Conservation (phyloP, 768 basidiomycete genomes). For the Suillus discolor region DNA sequence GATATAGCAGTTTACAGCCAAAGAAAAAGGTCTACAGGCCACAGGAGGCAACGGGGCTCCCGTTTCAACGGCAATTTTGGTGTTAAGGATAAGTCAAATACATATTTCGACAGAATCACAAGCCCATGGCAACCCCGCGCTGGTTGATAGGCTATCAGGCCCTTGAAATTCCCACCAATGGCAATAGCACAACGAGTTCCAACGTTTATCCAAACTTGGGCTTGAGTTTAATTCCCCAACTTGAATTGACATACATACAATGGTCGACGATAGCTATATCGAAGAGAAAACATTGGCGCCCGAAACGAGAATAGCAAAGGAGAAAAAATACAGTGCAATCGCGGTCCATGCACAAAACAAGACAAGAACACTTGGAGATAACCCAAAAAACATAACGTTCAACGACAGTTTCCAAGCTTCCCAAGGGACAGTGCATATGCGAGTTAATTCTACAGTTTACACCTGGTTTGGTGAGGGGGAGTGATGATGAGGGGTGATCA, state of each 20-base stretch:
- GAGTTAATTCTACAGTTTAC: constrained; percentile 32
- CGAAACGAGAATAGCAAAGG: constrained; percentile 14
- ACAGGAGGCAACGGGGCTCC: background rate
- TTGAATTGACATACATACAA: constrained; percentile 33
- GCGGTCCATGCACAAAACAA: constrained; percentile 33
- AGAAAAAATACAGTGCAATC: constrained; percentile 37
- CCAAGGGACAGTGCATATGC: constrained; percentile 29
- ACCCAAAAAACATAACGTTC: constrained; percentile 34
- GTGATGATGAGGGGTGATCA: constrained; percentile 20
- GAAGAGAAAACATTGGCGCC: constrained; percentile 18
- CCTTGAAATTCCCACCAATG: background rate
- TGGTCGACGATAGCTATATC: constrained; percentile 24
- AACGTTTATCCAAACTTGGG: background rate
- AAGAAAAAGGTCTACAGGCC: constrained; percentile 19
- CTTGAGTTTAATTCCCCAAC: constrained; percentile 19
- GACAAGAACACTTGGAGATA: constrained; percentile 24
- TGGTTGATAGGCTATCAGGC: background rate
- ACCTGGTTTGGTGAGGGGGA: constrained; percentile 23
- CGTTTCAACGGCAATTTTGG: background rate
- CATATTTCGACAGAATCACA: constrained; percentile 9
- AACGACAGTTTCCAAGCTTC: constrained; percentile 34
- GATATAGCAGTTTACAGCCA: constrained; percentile 7
- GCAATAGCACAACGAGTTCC: background rate
- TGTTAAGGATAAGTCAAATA: constrained; percentile 23
- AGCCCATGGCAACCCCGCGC: background rate